Evolutionary conservation across 495 filamentous ascomycete genomes (phyloP), one percentile per base, ranked within the genome.

Genomic region (Cladorrhinum samala): DNA sequence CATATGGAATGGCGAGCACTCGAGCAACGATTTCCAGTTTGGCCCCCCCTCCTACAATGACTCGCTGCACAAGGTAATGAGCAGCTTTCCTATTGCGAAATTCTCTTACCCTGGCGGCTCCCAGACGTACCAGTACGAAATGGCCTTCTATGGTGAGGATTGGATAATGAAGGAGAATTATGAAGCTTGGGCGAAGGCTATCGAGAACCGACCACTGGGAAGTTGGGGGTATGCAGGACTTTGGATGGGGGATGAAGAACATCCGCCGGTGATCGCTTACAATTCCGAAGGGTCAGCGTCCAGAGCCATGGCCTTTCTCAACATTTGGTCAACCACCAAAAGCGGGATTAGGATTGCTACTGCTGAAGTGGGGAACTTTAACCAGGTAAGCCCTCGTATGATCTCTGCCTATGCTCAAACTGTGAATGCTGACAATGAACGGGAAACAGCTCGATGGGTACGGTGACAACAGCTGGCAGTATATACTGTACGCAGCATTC

Each of bases 401-500:
- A 41, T 41, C 13, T 9, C n/a, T 41, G 5, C 5, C 39, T 8
- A 14, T 14, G 13, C n/a, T 41, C 13, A 18, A 6, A 14, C 7
- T 37, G 11, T 41, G 11, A 18, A 18, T 41, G 45, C 21, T 25
- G 14, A 11, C 24, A 23, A 9, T 23, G 9, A 25, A 30, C 2
- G 5, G 3, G 14, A 9, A 27, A 17, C 7, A 14, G 4, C 9
- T n/a, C 23, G 45, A 23, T 11, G 45, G 24, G 1, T 47, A 16
- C 23, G 51, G 36, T 38, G 53, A 46, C 33, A 17, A 17, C 21
- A 53, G 55, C 37, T 53, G 44, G 19, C 83, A 89, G 60, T 74
- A 91, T 6, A 72, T 89, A 25, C 73, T 83, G 2, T 94, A 94
- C 63, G 84, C 88, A 58, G 83, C 85, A 23, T 72, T 93, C 9